Conservation (phyloP, 495 filamentous ascomycete species). For the Trichoderma asperelloides region DNA sequence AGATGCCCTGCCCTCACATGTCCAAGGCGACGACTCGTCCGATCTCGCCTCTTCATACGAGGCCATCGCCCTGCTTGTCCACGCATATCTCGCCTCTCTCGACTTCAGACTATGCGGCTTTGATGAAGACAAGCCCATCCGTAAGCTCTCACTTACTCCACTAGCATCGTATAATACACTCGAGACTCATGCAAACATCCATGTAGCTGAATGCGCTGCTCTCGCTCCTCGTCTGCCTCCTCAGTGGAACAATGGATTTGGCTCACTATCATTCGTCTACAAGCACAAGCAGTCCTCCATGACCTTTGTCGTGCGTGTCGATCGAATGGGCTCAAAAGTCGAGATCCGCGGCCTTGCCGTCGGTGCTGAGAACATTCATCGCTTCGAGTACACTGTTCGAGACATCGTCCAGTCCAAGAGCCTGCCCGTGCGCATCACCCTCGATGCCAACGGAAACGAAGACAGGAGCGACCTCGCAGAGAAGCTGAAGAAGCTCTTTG, state of each 20-base stretch:
- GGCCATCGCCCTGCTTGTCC: slow-evolving; percentile 73
- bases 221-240: slow-evolving; percentile 54
- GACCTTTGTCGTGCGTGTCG: slow-evolving; percentile 72
- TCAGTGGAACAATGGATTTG: slow-evolving; percentile 65
- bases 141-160: slow-evolving; percentile 28
- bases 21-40: slow-evolving; percentile 38
- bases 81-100: slow-evolving; percentile 72
- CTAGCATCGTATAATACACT: neutral
- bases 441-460: slow-evolving; percentile 26
- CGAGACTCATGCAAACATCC: neutral
- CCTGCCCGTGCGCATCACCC: slow-evolving; percentile 39
- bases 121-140: slow-evolving; percentile 64
- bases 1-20: slow-evolving; percentile 45
- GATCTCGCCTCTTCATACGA: slow-evolving; percentile 72
- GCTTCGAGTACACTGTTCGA: slow-evolving; percentile 62
- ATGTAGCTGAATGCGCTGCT: slow-evolving; percentile 29
- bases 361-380: slow-evolving; percentile 70
- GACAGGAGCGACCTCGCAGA: slow-evolving; percentile 31
- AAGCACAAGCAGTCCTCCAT: slow-evolving; percentile 82
- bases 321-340: slow-evolving; percentile 72
- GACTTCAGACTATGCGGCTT: slow-evolving; percentile 79
- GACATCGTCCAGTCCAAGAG: slow-evolving; percentile 59
- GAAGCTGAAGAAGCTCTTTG: slow-evolving; percentile 61
- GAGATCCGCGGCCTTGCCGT: slow-evolving; percentile 71
- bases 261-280: slow-evolving; percentile 75